Percentiles rank a stretch among this genome's conserved stretches.
Evolutionary conservation across 1,139 yeast species (phyloP).

Genomic region (Scheffersomyces insectosa): DNA sequence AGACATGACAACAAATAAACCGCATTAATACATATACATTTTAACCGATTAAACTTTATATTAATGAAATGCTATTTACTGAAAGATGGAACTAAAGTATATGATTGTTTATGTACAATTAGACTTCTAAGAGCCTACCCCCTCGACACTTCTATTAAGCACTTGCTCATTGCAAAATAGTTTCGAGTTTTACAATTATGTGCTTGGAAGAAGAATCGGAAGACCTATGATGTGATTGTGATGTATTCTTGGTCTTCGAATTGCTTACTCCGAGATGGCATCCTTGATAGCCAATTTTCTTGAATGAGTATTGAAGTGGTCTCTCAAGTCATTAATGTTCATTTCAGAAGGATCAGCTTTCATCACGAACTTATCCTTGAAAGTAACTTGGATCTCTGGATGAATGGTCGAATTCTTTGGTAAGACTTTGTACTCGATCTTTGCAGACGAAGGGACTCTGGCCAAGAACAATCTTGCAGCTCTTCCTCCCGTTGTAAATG

Average conservation of each 20-base stretch:
- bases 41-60: too few species aligned
- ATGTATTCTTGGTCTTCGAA: too few species aligned
- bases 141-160: too few species aligned
- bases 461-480: slow-evolving; percentile 80
- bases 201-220: neutral
- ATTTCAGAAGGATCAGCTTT: slow-evolving; percentile 63
- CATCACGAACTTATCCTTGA: slow-evolving; percentile 76
- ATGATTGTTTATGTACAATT: too few species aligned
- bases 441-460: slow-evolving; percentile 71
- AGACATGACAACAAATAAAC: neutral
- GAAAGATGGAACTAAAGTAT: too few species aligned
- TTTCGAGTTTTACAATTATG: too few species aligned
- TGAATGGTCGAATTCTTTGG: slow-evolving; percentile 41
- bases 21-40: too few species aligned
- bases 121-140: too few species aligned
- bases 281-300: slow-evolving; percentile 68
- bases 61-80: too few species aligned
- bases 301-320: slow-evolving; percentile 66
- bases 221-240: neutral
- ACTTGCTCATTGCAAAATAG: too few species aligned
- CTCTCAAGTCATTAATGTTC: slow-evolving; percentile 54
- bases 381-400: slow-evolving; percentile 72
- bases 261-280: slow-evolving; percentile 38
- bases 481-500: slow-evolving; percentile 73
- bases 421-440: slow-evolving; percentile 57